Evolutionary conservation across 2,329 filamentous ascomycete genomes (phyloP).

Genomic region (Periconia sp.): DNA sequence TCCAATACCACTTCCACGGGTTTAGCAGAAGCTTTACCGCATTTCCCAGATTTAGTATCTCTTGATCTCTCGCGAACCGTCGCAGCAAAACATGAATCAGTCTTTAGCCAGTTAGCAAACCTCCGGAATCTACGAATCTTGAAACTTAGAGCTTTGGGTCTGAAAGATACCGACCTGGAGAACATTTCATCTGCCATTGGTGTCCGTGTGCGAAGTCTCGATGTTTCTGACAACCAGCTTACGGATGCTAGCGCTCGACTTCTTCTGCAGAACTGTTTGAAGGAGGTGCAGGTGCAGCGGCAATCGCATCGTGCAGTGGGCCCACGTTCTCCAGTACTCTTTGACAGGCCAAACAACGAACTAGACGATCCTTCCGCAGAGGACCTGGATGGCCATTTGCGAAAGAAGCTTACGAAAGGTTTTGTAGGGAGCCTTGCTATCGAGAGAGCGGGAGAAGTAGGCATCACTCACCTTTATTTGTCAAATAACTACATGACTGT

Average conservation of each 20-base stretch:
- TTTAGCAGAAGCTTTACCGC: constrained; percentile 54
- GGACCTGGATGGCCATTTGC: constrained; percentile 55
- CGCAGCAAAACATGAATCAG: constrained; percentile 51
- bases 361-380: constrained; percentile 39
- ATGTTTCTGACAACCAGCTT: constrained; percentile 59
- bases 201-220: constrained; percentile 56
- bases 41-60: constrained; percentile 59
- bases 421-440: constrained; percentile 58
- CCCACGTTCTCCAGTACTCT: constrained; percentile 23
- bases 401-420: constrained; percentile 37
- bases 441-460: constrained; percentile 56
- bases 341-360: constrained; percentile 40
- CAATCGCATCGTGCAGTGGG: constrained; percentile 7
- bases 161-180: constrained; percentile 57
- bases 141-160: constrained; percentile 56
- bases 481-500: constrained; percentile 58
- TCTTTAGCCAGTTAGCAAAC: constrained; percentile 51
- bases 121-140: constrained; percentile 58
- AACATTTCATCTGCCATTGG: constrained; percentile 56
- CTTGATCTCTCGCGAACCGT: constrained; percentile 60
- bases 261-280: constrained; percentile 56
- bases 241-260: constrained; percentile 58
- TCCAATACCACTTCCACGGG: constrained; percentile 60
- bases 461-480: constrained; percentile 63
- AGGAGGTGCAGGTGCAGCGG: constrained; percentile 16